Evolutionary conservation across 176 grass and related monocot species (phyloP), one percentile per base, ranked within the genome.

Genomic region (Eragrostis nindensis): DNA sequence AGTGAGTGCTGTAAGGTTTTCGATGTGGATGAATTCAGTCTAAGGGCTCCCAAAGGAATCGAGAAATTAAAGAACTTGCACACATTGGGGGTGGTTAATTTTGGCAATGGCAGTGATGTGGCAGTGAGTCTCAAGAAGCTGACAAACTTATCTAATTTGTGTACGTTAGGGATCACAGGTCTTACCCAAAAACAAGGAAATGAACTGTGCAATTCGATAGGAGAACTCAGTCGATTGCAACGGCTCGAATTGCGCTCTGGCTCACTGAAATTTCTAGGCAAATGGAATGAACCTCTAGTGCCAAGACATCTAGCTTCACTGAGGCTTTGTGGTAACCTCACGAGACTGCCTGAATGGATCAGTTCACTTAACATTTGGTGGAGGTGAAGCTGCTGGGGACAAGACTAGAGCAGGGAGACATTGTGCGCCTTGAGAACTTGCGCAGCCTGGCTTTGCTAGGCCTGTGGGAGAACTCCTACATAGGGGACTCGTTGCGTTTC

Each of bases 251-350:
- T 84, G 73, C 73, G 82, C 27, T 77, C 82, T 17, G 27, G 70
- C 24, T 84, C 84, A 27, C 76, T 86, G 13, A 1, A 47, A 24
- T 85, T 80, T 46, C 62, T 89, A 16, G 44, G 13, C 0, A 9
- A 14, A 39, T 60, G 25, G 27, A 19, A 42, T 85, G 22, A 76
- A 69, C 21, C 19, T 11, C 21, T 8, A 19, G 36, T 47, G 36
- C 87, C 70, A 43, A 79, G 49, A 52, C 71, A 82, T 64, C 54
- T 89, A 21, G 60, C 42, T 76, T 81, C 63, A 42, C 7, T 89
- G 7, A 76, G 65, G 29, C 26, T 89, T 24, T 53, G 16, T 1
- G 87, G 82, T 13, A 1, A 46, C 43, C 64, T 89, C 7, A 39
- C 9, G 21, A 27, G 18, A 15, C 44, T 89, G 32, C 87, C 87